A percentile compares a stretch with the other conserved stretches of the same genome.
Conservation (phyloP, 2,329 filamentous ascomycete species). For the Aspergillus puulaauensis region DNA sequence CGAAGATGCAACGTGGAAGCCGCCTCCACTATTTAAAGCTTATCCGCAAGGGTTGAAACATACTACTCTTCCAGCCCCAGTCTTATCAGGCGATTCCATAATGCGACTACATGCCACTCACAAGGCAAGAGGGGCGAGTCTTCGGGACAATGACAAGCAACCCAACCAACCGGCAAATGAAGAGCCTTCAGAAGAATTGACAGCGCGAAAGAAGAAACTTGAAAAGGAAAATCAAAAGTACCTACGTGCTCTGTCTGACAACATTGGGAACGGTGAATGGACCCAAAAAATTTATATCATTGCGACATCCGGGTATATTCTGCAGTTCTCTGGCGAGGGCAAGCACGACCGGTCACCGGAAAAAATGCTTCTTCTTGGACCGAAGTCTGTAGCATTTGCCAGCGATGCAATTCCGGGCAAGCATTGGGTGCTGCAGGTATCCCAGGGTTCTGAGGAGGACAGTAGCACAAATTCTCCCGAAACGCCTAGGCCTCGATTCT, state of each 20-base stretch:
- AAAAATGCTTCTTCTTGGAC: slow-evolving; percentile 46
- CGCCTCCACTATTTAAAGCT: slow-evolving; percentile 80
- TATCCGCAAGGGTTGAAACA: slow-evolving; percentile 82
- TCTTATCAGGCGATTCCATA: slow-evolving; percentile 67
- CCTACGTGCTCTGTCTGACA: slow-evolving; percentile 35
- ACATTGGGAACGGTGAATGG: slow-evolving; percentile 42
- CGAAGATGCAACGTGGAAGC: slow-evolving; percentile 54
- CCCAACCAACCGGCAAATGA: slow-evolving; percentile 17
- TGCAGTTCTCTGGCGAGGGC: slow-evolving; percentile 48
- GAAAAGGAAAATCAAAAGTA: slow-evolving; percentile 35
- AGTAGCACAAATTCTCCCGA: slow-evolving; percentile 25
- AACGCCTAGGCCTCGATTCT: slow-evolving; percentile 36
- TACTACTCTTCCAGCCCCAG: slow-evolving; percentile 66
- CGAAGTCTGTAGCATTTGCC: slow-evolving; percentile 49
- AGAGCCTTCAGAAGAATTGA: slow-evolving; percentile 20
- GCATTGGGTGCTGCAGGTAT: slow-evolving; percentile 50
- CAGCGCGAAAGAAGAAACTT: slow-evolving; percentile 32
- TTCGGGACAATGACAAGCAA: slow-evolving; percentile 14
- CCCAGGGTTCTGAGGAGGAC: slow-evolving; percentile 36
- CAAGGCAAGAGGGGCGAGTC: slow-evolving; percentile 17
- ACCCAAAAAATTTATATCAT: slow-evolving; percentile 48
- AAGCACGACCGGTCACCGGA: slow-evolving; percentile 48
- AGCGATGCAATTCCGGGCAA: slow-evolving; percentile 51
- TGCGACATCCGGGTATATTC: slow-evolving; percentile 44
- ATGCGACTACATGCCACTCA: slow-evolving; percentile 53